A percentile compares a stretch with the other conserved stretches of the same genome.
phyloP scores from a whole-genome alignment of 345 rosid genomes.

The Eucalyptus albens region DNA sequence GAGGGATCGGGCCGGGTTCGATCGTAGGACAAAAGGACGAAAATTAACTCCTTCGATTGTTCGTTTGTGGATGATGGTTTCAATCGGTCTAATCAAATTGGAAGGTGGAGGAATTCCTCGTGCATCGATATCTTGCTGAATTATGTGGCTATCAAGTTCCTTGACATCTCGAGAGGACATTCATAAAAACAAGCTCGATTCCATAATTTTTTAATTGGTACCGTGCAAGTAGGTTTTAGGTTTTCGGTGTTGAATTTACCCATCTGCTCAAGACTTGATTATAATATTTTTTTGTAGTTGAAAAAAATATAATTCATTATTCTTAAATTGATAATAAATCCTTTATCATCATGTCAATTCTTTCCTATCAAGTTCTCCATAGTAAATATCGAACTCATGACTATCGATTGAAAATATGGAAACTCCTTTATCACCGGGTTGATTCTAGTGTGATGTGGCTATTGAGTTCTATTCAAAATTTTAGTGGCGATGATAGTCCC shows the following conservation, averaged over 20 bases:
- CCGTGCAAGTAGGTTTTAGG: background rate
- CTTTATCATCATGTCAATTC: rapidly evolving
- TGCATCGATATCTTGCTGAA: background rate
- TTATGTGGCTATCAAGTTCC: background rate
- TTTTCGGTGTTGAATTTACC: rapidly evolving
- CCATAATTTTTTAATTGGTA: no score
- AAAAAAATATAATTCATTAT: no score
- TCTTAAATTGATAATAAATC: background rate
- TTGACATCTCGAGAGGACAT: background rate
- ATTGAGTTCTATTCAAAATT: background rate
- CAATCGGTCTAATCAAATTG: background rate
- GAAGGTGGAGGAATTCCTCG: rapidly evolving
- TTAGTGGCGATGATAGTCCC: rapidly evolving
- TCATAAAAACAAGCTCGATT: no score
- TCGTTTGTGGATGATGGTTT: background rate
- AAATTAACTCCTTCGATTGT: background rate
- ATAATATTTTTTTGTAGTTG: background rate
- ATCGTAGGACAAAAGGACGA: background rate
- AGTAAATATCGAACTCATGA: rapidly evolving
- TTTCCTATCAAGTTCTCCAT: no score
- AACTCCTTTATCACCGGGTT: rapidly evolving
- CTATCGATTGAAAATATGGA: background rate
- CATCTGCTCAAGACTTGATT: rapidly evolving
- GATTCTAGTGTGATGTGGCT: rapidly evolving
- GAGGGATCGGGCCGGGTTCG: background rate